Evolutionary conservation across 306 rosid genomes (phyloP).

Genomic region (Quercus bicolor): DNA sequence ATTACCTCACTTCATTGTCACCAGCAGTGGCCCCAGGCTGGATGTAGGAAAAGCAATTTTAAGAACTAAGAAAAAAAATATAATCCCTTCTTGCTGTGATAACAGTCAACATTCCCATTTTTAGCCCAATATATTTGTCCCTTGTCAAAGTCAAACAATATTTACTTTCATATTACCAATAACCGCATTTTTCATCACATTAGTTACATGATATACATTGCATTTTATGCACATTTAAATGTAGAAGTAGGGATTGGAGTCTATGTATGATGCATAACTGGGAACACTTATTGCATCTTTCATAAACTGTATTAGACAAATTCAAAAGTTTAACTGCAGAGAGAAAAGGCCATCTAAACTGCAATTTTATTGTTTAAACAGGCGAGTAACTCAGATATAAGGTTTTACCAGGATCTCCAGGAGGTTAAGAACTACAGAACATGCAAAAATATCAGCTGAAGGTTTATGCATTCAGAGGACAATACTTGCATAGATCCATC

Average conservation of each 20-base stretch:
- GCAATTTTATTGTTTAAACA: background rate
- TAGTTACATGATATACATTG: background rate
- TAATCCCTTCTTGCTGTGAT: background rate
- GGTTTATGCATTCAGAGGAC: slow-evolving; percentile 65
- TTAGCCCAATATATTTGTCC: background rate
- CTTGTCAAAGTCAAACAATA: background rate
- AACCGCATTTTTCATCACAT: background rate
- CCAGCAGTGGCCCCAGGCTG: slow-evolving; percentile 98
- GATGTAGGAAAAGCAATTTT: too few species aligned
- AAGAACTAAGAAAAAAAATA: background rate
- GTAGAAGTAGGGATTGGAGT: background rate
- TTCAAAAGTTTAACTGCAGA: background rate
- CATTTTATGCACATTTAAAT: background rate
- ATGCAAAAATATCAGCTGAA: slow-evolving; percentile 61
- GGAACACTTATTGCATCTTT: background rate
- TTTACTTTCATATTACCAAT: background rate
- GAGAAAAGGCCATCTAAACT: background rate
- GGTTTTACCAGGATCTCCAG: slow-evolving; percentile 80
- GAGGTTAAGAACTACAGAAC: slow-evolving; percentile 93
- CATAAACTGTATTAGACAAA: background rate
- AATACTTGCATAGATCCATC: slow-evolving; percentile 31
- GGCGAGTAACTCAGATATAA: background rate
- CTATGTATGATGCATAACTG: background rate
- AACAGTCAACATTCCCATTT: background rate
- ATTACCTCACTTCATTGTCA: slow-evolving; percentile 75